Evolutionary conservation across 2,329 filamentous ascomycete genomes (phyloP), one percentile per base, ranked within the genome.

Genomic region (Arthrobotrys musiformis): DNA sequence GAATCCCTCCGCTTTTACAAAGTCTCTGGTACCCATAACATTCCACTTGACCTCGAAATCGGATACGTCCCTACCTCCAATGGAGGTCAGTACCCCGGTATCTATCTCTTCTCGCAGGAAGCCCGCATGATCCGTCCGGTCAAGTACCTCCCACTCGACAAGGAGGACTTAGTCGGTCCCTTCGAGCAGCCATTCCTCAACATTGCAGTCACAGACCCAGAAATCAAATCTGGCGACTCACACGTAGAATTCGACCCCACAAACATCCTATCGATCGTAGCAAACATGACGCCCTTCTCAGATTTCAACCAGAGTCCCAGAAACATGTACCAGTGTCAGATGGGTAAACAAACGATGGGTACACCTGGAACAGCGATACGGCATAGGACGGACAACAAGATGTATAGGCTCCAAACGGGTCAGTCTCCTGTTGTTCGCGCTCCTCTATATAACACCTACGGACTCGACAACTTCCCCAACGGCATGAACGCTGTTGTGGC

Each of bases 281-380:
- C 95, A 81, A 98, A 98, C 85, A 97, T 97, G 91, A 99, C 95
- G 0, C 95, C 95, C 2, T 99, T 99, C 85, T 97, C 94, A 54
- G 93, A 99, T 83, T 97, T 97, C 85, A 99, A 99, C 85, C 95
- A 99, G 84, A 97, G 94, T 13, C 95, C 95, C 0, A 88, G 95
- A 88, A 99, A 99, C 85, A 98, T 98, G 94, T 99, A 98, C 83
- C 93, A 97, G 83, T 97, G 94, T 85, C 95, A 98, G 87, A 98
- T 98, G 95, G 93, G 93, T 85, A 99, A 99, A 84, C 95, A 99
- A 86, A 94, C 94, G 0, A 99, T 99, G 95, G 95, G 95, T 84
- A 98, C 95, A 24, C 93, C 94, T 2, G 94, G 92, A 72, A 92
- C 94, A 6, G 91, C 94, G 1, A 86, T 94, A 79, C 88, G 90